Evolutionary conservation across 2,329 filamentous ascomycete species (phyloP), one percentile per base, ranked within the genome.

Genomic region (Clarireedia hainanense): DNA sequence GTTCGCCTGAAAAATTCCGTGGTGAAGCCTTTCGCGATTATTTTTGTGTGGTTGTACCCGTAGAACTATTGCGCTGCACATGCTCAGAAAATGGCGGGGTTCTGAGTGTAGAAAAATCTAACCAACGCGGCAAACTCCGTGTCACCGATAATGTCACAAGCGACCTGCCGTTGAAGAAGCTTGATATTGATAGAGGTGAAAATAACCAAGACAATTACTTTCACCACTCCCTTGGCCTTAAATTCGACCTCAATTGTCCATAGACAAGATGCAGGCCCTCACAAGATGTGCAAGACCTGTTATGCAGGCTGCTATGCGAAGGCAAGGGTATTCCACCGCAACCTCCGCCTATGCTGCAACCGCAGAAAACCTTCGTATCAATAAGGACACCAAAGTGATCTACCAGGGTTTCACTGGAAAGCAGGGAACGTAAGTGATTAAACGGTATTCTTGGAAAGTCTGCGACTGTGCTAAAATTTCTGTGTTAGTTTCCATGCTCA

Each of bases 351-450:
- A 92, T 73, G 75, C 84, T 65, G 73, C 81, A 68, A 92, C 88
- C 58, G 79, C 86, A 71, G 77, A 86, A 69, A 97, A 97, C 80
- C 83, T 97, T 69, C 88, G 90, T 76, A 91, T 97, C 79, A 96
- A 91, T 75, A 72, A 79, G 72, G 86, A 96, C 65, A 99, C 94
- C 68, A 95, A 94, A 79, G 90, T 99, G 65, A 79, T 97, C 69
- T 97, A 84, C 80, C 94, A 99, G 78, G 94, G 94, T 65, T 97
- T 97, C 75, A 97, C 92, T 56, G 92, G 92, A 73, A 94, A 89
- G 80, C 91, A 95, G 81, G 90, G 90, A 86, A 92, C 88, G 87
- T 91, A 74, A 76, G 86, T 85, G 54, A 46, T 50, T 49, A n/a
- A 12, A 30, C n/a, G 24, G 17, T 14, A 14, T 24, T 39, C 9